A percentile compares a stretch with the other conserved stretches of the same genome.
phyloP scores from a whole-genome alignment of 371 early-diverging fungal genomes.

The Dichotomocladium elegans region DNA sequence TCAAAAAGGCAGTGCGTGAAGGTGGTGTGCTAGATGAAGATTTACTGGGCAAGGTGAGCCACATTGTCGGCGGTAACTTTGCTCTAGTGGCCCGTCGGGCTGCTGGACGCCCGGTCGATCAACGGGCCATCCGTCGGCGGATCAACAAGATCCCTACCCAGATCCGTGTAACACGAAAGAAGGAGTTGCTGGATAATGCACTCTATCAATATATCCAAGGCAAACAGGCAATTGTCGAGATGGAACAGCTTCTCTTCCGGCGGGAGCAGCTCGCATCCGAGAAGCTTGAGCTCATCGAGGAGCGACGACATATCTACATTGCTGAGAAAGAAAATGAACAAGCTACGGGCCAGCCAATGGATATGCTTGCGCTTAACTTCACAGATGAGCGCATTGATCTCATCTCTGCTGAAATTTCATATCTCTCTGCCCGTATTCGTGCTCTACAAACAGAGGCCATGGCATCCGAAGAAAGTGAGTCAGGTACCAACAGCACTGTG shows the following conservation, averaged over 20 bases:
- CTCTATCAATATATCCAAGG: conserved; percentile 47
- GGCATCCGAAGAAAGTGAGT: conserved; percentile 18
- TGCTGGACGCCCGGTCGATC: conserved; percentile 7
- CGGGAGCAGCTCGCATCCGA: conserved; percentile 65
- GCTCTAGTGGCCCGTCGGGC: conserved; percentile 24
- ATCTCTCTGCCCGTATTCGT: conserved; percentile 67
- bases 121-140: conserved; percentile 30
- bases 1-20: conserved; percentile 39
- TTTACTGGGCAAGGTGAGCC: conserved; percentile 22
- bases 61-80: conserved; percentile 27
- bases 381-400: conserved; percentile 82
- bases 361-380: conserved; percentile 57
- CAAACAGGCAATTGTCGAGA: conserved; percentile 49
- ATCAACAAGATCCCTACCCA: conserved; percentile 44
- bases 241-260: conserved; percentile 47
- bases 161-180: conserved; percentile 42
- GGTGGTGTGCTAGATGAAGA: conserved; percentile 35
- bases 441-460: conserved; percentile 70
- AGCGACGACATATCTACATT: conserved; percentile 65
- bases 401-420: conserved; percentile 81
- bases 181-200: conserved; percentile 63
- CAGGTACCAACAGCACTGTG: conserved; percentile 12
- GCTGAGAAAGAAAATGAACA: conserved; percentile 60
- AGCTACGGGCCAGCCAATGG: conserved; percentile 43
- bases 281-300: conserved; percentile 66